Conservation (phyloP, 2,329 filamentous ascomycete species). For the Myriangium duriaei region DNA sequence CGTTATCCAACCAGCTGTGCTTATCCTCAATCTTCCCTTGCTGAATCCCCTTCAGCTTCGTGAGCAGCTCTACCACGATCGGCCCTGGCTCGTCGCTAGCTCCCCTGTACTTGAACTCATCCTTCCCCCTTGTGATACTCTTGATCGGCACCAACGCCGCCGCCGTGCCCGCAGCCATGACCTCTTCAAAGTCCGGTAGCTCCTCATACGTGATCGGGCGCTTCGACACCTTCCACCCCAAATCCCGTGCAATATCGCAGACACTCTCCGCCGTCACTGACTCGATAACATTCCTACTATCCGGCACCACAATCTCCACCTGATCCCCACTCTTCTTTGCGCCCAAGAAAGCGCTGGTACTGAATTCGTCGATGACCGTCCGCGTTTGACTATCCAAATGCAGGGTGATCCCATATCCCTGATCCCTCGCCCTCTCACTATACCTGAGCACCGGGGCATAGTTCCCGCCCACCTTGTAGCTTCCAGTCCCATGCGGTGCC, state of each 20-base stretch:
- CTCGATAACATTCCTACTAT: slow-evolving; percentile 19
- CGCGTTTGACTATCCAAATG: slow-evolving; percentile 23
- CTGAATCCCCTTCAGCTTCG: slow-evolving; percentile 74
- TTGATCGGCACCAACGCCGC: slow-evolving; percentile 18
- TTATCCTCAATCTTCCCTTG: slow-evolving; percentile 63
- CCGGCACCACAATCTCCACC: slow-evolving; percentile 20
- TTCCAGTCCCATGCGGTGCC: slow-evolving; percentile 23
- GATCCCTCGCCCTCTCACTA: slow-evolving; percentile 19
- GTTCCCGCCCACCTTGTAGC: slow-evolving; percentile 26
- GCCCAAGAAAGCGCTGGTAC: slow-evolving; percentile 24
- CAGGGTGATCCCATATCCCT: slow-evolving; percentile 24
- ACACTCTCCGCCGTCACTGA: slow-evolving; percentile 22
- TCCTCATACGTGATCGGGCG: slow-evolving; percentile 17
- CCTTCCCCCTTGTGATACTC: slow-evolving; percentile 15
- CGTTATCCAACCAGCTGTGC: slow-evolving; percentile 56
- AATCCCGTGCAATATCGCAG: slow-evolving; percentile 17
- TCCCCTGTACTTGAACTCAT: slow-evolving; percentile 21
- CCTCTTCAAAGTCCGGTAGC: slow-evolving; percentile 17
- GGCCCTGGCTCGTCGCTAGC: slow-evolving; percentile 59
- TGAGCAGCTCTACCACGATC: slow-evolving; percentile 58
- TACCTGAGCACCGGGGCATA: slow-evolving; percentile 27
- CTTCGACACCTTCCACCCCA: slow-evolving; percentile 24
- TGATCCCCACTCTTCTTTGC: slow-evolving; percentile 15
- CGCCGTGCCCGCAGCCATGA: slow-evolving; percentile 20
- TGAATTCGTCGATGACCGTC: slow-evolving; percentile 26